These are phyloP conservation scores for Candida orba DNA, from an alignment of 805 yeast species.

Conservation along the genomic window DNA sequence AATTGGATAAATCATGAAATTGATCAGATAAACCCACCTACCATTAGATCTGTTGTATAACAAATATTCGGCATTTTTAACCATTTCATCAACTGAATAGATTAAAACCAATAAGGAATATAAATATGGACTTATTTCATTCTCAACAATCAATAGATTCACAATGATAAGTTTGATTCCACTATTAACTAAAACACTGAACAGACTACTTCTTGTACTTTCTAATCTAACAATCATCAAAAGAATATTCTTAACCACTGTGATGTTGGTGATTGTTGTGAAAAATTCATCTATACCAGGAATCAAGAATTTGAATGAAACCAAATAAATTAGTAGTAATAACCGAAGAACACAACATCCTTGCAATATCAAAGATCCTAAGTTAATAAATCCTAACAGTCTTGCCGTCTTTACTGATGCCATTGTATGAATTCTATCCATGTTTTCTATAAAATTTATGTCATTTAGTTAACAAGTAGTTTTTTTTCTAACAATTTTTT, in stretches of 20 bases:
- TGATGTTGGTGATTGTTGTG: neutral
- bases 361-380: neutral
- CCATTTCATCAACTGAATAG: neutral
- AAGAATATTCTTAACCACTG: neutral
- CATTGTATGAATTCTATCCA: neutral
- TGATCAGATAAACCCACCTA: neutral
- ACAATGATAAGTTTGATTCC: neutral
- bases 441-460: neutral
- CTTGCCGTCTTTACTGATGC: neutral
- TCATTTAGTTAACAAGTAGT: neutral
- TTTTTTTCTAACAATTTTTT: neutral
- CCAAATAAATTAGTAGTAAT: constrained; percentile 1
- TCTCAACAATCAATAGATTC: neutral
- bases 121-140: neutral
- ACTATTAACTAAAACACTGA: neutral
- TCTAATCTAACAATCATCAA: neutral
- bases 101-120: neutral
- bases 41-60: neutral
- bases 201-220: too few relatives aligned
- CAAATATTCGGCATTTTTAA: neutral
- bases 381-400: neutral
- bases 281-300: constrained; percentile 3
- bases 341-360: neutral
- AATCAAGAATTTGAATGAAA: constrained; percentile 2
- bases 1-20: neutral